Conservation (phyloP, 768 basidiomycete genomes). For the Podaxis sp. region DNA sequence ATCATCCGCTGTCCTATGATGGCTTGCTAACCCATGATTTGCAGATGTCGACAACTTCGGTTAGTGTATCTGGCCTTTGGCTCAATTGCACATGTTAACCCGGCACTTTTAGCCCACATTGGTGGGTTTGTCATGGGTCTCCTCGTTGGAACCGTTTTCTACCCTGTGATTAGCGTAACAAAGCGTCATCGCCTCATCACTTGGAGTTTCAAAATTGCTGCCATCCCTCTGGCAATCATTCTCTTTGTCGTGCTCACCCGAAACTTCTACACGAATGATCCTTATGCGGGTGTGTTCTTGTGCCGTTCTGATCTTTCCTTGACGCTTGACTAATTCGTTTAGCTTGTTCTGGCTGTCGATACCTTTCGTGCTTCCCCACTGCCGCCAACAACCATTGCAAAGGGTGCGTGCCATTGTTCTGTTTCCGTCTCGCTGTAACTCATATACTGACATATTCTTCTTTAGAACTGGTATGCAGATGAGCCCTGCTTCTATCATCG, state of each 20-base stretch:
- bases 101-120: conserved; percentile 61
- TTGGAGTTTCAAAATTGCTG: conserved; percentile 71
- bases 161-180: conserved; percentile 85
- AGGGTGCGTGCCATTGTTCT: conserved; percentile 38
- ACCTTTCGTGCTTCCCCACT: conserved; percentile 87
- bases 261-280: conserved; percentile 91
- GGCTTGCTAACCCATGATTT: not conserved
- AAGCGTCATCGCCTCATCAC: conserved; percentile 70
- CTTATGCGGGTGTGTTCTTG: conserved; percentile 66
- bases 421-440: not conserved
- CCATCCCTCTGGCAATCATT: conserved; percentile 73
- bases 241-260: conserved; percentile 79
- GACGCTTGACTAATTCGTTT: conserved; percentile 7
- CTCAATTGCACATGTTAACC: not conserved
- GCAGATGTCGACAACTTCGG: conserved; percentile 90
- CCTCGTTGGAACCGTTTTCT: conserved; percentile 78
- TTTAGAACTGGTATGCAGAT: conserved; percentile 35
- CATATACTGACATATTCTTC: conserved; percentile 13
- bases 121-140: conserved; percentile 87
- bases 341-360: conserved; percentile 89
- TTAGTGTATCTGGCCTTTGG: conserved; percentile 27
- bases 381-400: conserved; percentile 66
- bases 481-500: not conserved
- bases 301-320: conserved; percentile 5
- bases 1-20: conserved; percentile 1